Base-by-base conservation (phyloP, 495 filamentous ascomycete genomes). In the Mycothermus thermophilus region DNA sequence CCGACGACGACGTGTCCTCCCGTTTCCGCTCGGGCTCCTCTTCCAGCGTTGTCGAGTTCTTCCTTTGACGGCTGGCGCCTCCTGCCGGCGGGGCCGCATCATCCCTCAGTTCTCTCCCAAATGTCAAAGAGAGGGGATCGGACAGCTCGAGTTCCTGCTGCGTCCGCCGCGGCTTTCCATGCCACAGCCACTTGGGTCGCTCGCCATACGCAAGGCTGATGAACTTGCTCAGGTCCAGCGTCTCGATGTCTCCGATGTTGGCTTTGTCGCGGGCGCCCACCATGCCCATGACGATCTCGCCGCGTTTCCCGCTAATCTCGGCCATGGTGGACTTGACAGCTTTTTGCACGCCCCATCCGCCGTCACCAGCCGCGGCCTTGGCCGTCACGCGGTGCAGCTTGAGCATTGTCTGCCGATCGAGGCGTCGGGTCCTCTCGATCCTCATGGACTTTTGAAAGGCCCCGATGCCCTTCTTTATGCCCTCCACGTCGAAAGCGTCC, bases 271-370 rank as follows among this genome's bases (percentile, higher is more conserved):
- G 71, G 16, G 77, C 78, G n/a, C 82, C 80, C 10, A 93, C 84
- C 77, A 88, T 90, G 4, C 80, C 83, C 63, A 90, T 83, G 30
- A 93, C 78, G 66, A 95, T 81, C 47, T 93, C 85, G 21, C 84
- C 83, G 28, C 88, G 79, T 54, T 95, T 93, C n/a, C 90, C 90
- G 40, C 84, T 80, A 21, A 97, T 72, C 54, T 96, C 90, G 6
- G 83, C 86, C 40, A 95, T 78, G 2, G 88, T 94, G 5, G 84
- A 92, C 50, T 95, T 96, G 40, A 97, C 82, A 12, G 88, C 86
- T 48, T 83, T 83, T 20, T 81, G 81, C 13, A 87, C 74, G 4
- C 75, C 81, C 72, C 71, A 66, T 24, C 60, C 42, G 10, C 73
- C 75, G 42, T 93, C 80, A 6, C 80, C 72, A 23, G 75, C 79